A percentile compares a stretch with the other conserved stretches of the same genome.
Evolutionary conservation across 148 eudicot genomes (phyloP).

Genomic region (Chenopodium suecicum): DNA sequence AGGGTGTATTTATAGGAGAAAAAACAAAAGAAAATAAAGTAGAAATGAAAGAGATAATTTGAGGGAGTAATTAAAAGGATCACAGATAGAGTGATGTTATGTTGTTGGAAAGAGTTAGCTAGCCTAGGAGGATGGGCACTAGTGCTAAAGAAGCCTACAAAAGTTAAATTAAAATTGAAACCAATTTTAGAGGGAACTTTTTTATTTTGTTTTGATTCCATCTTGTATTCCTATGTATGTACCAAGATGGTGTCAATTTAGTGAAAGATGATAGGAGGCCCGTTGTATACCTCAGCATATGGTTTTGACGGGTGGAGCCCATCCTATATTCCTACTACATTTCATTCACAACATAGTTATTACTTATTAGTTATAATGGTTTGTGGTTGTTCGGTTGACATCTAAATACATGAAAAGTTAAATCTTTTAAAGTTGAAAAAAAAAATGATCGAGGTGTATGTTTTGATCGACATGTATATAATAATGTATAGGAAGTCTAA

Average conservation of each 20-base stretch:
- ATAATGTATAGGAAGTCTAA: too few relatives aligned
- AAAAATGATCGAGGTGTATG: too few relatives aligned
- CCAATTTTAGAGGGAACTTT: neutral
- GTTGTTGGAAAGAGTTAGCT: constrained; percentile 19
- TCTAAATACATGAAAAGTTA: too few relatives aligned
- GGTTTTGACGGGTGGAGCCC: constrained; percentile 4
- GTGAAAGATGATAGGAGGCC: neutral
- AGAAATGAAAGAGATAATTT: neutral
- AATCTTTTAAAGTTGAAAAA: too few relatives aligned
- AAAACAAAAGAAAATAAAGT: neutral
- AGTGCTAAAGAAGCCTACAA: neutral
- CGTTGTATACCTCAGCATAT: constrained; percentile 6
- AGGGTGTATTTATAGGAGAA: constrained; percentile 27
- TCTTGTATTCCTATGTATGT: neutral
- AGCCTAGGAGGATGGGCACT: neutral
- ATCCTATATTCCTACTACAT: too few relatives aligned
- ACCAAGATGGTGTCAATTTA: neutral
- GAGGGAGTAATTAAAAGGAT: constrained; percentile 10
- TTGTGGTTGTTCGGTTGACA: too few relatives aligned
- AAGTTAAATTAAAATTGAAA: neutral
- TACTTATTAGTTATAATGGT: too few relatives aligned
- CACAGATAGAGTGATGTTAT: constrained; percentile 19
- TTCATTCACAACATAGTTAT: too few relatives aligned
- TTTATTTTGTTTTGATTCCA: neutral
- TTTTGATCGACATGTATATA: too few relatives aligned